These are phyloP conservation scores for Backusella circina DNA, from an alignment of 192 early-diverging fungal genomes.

Conservation along the genomic window DNA sequence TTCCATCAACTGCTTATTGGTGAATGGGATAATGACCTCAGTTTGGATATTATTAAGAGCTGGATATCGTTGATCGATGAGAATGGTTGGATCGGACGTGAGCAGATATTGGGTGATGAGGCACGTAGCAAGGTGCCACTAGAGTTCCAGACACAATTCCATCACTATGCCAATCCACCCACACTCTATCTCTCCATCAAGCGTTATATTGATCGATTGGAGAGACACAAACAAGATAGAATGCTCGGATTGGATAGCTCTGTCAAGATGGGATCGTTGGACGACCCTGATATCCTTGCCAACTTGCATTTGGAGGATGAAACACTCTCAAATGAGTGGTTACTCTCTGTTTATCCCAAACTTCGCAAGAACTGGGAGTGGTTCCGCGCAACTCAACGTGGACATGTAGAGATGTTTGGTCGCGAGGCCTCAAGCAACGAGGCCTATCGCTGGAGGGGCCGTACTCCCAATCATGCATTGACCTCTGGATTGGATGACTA, in stretches of 20 bases:
- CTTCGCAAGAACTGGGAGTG: constrained; percentile 69
- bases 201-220: constrained; percentile 58
- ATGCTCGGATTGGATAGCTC: not conserved
- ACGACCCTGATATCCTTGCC: constrained; percentile 23
- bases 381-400: constrained; percentile 79
- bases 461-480: constrained; percentile 78
- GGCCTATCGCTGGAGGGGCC: constrained; percentile 89
- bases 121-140: constrained; percentile 83
- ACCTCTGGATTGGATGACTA: constrained; percentile 95
- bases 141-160: constrained; percentile 92
- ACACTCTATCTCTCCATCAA: constrained; percentile 73
- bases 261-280: constrained; percentile 9
- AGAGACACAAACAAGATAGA: constrained; percentile 15
- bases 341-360: constrained; percentile 58
- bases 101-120: constrained; percentile 93
- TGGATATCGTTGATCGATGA: constrained; percentile 79
- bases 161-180: constrained; percentile 91
- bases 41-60: constrained; percentile 74
- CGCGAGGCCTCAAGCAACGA: constrained; percentile 43
- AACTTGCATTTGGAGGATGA: constrained; percentile 40
- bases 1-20: constrained; percentile 85
- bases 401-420: constrained; percentile 51
- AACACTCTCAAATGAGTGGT: constrained; percentile 38
- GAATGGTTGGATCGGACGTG: constrained; percentile 89
- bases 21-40: constrained; percentile 84